Base-by-base conservation (phyloP, 257 asterid genomes). In the Nyctanthes arbortristis region DNA sequence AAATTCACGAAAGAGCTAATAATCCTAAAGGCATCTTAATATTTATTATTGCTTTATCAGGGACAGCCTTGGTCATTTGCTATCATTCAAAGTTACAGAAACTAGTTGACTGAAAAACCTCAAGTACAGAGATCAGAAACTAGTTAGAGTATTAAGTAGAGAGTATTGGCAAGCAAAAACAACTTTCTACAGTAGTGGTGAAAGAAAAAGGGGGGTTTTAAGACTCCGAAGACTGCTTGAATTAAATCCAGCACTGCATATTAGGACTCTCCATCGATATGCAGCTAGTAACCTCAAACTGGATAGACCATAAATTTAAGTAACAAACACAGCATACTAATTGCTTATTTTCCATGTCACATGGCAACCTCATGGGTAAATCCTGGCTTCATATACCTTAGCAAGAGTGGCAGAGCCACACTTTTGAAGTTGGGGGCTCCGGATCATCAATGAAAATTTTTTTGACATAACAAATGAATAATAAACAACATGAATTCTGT, bases 281-380 rank as follows among this genome's bases (percentile, higher is more conserved):
- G 59, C 5, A 52, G 59, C 14, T 52, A 52, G 59, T 52, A 52
- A 52, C 59, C 56, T 22, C 59, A 52, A 52, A 52, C 29, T 20
- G 30, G 57, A 49, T 12, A 18, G 28, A 49, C 13, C 57, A 49
- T 18, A 49, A n/a, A n/a, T 28, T 20, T 11, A 13, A 49, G 20
- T 2, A 49, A 4, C 57, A 24, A 49, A 18, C 57, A 2, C 28
- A 7, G 25, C 56, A 5, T 45, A 18, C 25, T 16, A 18, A n/a
- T n/a, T n/a, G n/a, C n/a, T n/a, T n/a, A n/a, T n/a, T n/a, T n/a
- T n/a, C n/a, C n/a, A n/a, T n/a, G n/a, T n/a, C n/a, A n/a, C n/a
- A n/a, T n/a, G n/a, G n/a, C n/a, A n/a, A n/a, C n/a, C n/a, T n/a
- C n/a, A n/a, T n/a, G n/a, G n/a, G n/a, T n/a, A n/a, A n/a, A n/a